Conservation (phyloP, 2,329 filamentous ascomycete species). For the Nigrospora osmanthi region DNA sequence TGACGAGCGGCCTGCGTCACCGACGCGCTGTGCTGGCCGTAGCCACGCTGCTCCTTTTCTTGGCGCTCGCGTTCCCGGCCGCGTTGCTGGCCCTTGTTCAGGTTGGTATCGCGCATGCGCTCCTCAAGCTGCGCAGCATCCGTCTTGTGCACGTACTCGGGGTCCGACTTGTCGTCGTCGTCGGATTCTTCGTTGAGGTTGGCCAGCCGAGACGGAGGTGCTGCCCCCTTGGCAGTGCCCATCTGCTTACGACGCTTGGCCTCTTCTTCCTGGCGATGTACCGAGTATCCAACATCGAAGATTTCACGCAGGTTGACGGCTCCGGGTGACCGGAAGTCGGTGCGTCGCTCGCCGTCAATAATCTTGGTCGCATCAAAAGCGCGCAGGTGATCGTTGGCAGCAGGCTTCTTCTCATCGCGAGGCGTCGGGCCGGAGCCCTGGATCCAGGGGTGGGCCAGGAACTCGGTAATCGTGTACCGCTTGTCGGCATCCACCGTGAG, state of each 20-base stretch:
- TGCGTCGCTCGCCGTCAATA: conserved; percentile 55
- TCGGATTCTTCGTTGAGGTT: conserved; percentile 65
- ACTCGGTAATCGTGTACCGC: conserved; percentile 87
- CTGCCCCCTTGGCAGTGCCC: conserved; percentile 58
- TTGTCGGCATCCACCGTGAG: conserved; percentile 92
- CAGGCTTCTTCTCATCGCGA: conserved; percentile 48
- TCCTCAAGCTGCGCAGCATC: conserved; percentile 66
- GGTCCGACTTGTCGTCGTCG: conserved; percentile 44
- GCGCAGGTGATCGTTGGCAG: conserved; percentile 36
- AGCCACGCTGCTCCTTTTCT: conserved; percentile 52
- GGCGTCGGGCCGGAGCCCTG: conserved; percentile 53
- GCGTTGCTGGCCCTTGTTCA: conserved; percentile 46
- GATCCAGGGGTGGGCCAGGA: conserved; percentile 93
- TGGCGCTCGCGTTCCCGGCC: conserved; percentile 42
- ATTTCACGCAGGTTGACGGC: conserved; percentile 94
- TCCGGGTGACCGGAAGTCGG: conserved; percentile 92
- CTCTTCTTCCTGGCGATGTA: conserved; percentile 94
- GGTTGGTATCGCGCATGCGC: conserved; percentile 76
- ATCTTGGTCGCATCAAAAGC: conserved; percentile 50
- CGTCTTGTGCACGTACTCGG: conserved; percentile 34
- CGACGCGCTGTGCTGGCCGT: conserved; percentile 80
- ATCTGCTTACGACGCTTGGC: conserved; percentile 84
- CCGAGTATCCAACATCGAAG: conserved; percentile 96
- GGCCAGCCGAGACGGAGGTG: conserved; percentile 38
- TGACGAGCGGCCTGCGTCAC: conserved; percentile 79